Percentiles rank a stretch among this genome's conserved stretches.
Conservation (phyloP, 371 early-diverging fungal genomes). For the Mortierella sp. region DNA sequence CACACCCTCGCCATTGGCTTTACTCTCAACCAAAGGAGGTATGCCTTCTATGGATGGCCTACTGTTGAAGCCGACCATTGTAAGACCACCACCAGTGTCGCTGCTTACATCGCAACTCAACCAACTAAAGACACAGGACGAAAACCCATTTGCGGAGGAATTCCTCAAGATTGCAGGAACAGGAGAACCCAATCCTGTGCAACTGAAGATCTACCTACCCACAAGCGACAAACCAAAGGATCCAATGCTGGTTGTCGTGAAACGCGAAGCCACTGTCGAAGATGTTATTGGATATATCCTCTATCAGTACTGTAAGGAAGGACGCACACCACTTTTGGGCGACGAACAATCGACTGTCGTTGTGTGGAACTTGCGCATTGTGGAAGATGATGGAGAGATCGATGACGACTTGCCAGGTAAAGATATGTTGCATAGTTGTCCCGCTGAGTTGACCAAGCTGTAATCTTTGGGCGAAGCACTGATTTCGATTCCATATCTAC, state of each 20-base stretch:
- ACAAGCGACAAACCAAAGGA: slow-evolving; percentile 59
- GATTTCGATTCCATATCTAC: too few relatives aligned
- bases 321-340: slow-evolving; percentile 71
- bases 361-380: slow-evolving; percentile 90
- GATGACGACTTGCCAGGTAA: slow-evolving; percentile 96
- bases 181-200: slow-evolving; percentile 68
- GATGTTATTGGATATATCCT: slow-evolving; percentile 91
- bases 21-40: too few relatives aligned
- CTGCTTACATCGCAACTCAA: slow-evolving; percentile 73
- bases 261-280: slow-evolving; percentile 87
- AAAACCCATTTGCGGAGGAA: slow-evolving; percentile 81
- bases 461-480: too few relatives aligned
- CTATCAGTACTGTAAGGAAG: slow-evolving; percentile 81
- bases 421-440: too few relatives aligned
- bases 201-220: slow-evolving; percentile 75
- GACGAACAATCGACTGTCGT: slow-evolving; percentile 71
- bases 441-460: too few relatives aligned
- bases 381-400: slow-evolving; percentile 94
- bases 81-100: slow-evolving; percentile 58
- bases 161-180: slow-evolving; percentile 65
- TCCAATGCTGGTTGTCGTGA: slow-evolving; percentile 79
- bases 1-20: slow-evolving; percentile 28
- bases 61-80: too few relatives aligned
- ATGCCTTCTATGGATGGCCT: slow-evolving; percentile 17
- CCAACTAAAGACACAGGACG: slow-evolving; percentile 65